phyloP scores from a whole-genome alignment of 495 filamentous ascomycete genomes.

The Penicillium paxilli region DNA sequence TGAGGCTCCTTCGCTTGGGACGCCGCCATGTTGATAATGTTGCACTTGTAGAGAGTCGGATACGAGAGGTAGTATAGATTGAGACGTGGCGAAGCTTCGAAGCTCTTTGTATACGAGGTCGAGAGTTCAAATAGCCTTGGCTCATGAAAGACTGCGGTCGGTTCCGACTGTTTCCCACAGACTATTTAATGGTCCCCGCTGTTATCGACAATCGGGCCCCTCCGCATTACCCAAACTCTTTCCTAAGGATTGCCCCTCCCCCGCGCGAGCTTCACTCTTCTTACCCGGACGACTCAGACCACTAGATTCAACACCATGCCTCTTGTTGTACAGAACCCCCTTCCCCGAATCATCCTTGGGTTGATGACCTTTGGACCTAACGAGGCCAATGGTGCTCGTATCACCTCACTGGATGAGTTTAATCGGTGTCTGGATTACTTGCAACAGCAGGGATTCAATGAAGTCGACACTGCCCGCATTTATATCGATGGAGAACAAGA shows the following conservation, averaged over 20 bases:
- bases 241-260: conserved; percentile 10
- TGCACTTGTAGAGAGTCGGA: too few species aligned
- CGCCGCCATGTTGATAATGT: conserved; percentile 23
- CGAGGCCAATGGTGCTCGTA: conserved; percentile 59
- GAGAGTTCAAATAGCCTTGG: neutral
- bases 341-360: conserved; percentile 58
- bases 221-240: too few species aligned
- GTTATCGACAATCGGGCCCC: conserved; percentile 20
- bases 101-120: neutral
- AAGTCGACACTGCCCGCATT: conserved; percentile 75
- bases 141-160: conserved; percentile 5
- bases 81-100: neutral
- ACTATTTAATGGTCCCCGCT: conserved; percentile 3
- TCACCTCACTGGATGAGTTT: conserved; percentile 68
- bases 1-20: conserved; percentile 7
- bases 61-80: too few species aligned
- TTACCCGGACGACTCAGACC: neutral
- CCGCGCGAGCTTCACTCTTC: conserved; percentile 13
- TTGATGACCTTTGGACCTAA: conserved; percentile 62
- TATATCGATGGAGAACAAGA: conserved; percentile 80
- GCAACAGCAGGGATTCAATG: conserved; percentile 71
- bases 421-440: conserved; percentile 66
- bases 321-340: conserved; percentile 51
- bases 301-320: conserved; percentile 46
- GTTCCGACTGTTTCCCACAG: conserved; percentile 4